Conservation (phyloP, 306 rosid species). For the Rosa chinensis region DNA sequence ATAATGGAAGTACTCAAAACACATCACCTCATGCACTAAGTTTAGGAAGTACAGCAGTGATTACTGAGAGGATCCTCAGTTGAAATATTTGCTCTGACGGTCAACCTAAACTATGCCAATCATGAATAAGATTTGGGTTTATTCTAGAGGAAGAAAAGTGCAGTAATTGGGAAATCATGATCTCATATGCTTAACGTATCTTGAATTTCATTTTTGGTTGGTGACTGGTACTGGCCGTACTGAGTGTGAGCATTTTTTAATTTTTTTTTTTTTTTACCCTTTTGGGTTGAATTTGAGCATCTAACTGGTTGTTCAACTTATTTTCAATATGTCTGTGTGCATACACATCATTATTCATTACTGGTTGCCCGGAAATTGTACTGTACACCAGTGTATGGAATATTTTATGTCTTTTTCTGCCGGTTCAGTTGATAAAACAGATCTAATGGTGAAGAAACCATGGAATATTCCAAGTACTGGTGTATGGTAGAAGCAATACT, state of each 20-base stretch:
- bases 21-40: constrained; percentile 21
- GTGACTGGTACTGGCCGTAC: background rate
- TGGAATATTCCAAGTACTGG: background rate
- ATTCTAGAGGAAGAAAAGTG: background rate
- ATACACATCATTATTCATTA: background rate
- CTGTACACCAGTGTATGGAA: background rate
- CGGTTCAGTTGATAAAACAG: background rate
- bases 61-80: background rate
- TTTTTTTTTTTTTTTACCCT: too few relatives aligned
- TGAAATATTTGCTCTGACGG: background rate
- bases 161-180: background rate
- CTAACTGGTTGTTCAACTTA: background rate
- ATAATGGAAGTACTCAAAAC: constrained; percentile 8
- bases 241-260: background rate
- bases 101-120: background rate
- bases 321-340: background rate
- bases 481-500: background rate
- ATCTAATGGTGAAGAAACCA: background rate
- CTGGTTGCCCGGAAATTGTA: background rate
- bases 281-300: background rate
- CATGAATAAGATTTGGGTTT: background rate
- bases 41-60: background rate
- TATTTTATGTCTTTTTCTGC: background rate
- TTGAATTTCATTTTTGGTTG: background rate
- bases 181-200: background rate